Percentiles rank a stretch among this genome's conserved stretches.
phyloP scores from a whole-genome alignment of 208 protist genomes.

The Trypanosoma cruzi region DNA sequence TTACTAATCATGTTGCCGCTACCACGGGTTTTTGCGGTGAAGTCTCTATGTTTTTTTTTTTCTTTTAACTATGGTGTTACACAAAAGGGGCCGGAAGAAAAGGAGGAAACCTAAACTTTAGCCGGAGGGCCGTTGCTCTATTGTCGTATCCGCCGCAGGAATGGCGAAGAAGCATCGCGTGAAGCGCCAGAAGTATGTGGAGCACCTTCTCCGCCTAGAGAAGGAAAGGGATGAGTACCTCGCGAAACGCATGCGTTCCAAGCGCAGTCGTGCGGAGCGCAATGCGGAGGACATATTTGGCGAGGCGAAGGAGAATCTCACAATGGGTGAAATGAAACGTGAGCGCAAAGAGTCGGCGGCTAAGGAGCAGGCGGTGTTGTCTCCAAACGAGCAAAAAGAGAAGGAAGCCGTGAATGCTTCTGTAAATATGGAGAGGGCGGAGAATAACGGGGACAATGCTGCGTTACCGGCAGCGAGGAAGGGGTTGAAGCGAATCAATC shows the following conservation, averaged over 20 bases:
- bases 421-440: not conserved
- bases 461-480: not conserved
- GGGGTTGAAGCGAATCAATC: not conserved
- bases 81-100: not conserved
- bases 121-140: not conserved
- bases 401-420: not conserved
- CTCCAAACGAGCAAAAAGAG: not conserved
- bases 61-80: not conserved
- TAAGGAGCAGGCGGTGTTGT: not conserved
- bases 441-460: not conserved
- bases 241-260: conserved; percentile 62
- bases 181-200: conserved; percentile 84
- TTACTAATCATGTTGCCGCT: not conserved
- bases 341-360: conserved; percentile 18
- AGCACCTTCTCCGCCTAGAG: conserved; percentile 67
- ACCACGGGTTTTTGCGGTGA: not conserved
- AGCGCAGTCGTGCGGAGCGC: conserved; percentile 59
- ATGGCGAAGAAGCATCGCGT: conserved; percentile 92
- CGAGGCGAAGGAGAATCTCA: conserved; percentile 23
- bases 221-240: conserved; percentile 79
- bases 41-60: conserved; percentile 1
- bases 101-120: not conserved
- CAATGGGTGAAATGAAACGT: conserved; percentile 25
- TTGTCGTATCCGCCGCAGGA: not conserved
- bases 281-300: conserved; percentile 45